Evolutionary conservation across 345 rosid species (phyloP), one percentile per base, ranked within the genome.

Genomic region (Ailanthus altissimus): DNA sequence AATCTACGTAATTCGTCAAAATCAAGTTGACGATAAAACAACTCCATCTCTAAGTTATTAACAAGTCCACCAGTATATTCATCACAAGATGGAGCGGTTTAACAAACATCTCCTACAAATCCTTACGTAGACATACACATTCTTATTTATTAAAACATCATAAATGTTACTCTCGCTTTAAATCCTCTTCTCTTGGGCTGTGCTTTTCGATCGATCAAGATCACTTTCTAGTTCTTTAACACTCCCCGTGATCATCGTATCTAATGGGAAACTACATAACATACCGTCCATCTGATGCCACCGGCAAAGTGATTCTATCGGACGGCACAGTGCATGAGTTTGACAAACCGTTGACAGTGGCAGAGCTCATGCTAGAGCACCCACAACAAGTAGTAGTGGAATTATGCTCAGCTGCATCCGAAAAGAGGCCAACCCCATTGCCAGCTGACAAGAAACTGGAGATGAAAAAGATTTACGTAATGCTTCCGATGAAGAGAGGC

Each of bases 351-450:
- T 58, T 87, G 6, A 91, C 96, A 0, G 96, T 74, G n/a, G 96
- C 96, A 0, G 98, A 93, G 88, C 86, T 93, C 3, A 93, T 93
- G 96, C 69, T 93, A 8, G 98, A 91, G 11, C 81, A 91, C 75
- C 98, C 96, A 0, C 87, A 85, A 45, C 90, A 93, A 14, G 94
- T 91, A 15, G 98, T 93, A 58, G 94, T 90, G 13, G 96, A 93
- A 74, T 86, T 91, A 78, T 80, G 77, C 23, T 73, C 89, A 0
- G 78, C 77, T 4, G 36, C 79, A 47, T 74, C 81, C 2, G 81
- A 81, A 57, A 89, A 78, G 45, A 80, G 87, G 81, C 88, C 89
- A 10, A 42, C 63, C 42, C 96, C 97, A 1, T 80, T 93, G 67
- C 96, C 98, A 0, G 98, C 98, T 5, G 98, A 93, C 79, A 80